phyloP scores from a whole-genome alignment of 306 rosid genomes.

The Lathyrus aphaca region DNA sequence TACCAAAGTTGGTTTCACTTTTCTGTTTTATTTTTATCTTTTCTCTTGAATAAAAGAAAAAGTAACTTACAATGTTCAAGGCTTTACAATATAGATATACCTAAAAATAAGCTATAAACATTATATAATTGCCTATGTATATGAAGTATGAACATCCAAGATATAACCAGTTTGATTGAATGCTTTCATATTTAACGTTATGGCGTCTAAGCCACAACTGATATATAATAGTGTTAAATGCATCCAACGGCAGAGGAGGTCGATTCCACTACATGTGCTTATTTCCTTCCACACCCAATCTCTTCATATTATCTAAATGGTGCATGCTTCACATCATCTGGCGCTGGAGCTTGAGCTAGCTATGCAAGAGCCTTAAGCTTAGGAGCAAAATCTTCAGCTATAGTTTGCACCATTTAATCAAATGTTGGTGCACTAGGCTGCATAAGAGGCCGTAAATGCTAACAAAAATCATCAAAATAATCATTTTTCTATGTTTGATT shows the following conservation, averaged over 20 bases:
- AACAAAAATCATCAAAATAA: too few relatives aligned
- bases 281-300: conserved; percentile 55
- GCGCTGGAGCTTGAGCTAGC: too few relatives aligned
- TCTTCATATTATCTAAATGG: conserved; percentile 43
- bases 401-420: too few relatives aligned
- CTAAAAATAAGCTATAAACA: not conserved
- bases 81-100: too few relatives aligned
- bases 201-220: conserved; percentile 82
- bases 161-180: not conserved
- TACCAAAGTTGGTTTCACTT: conserved; percentile 53
- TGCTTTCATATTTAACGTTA: conserved; percentile 29
- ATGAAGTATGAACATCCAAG: not conserved
- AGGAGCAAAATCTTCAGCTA: too few relatives aligned
- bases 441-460: too few relatives aligned
- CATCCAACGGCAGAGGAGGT: conserved; percentile 58
- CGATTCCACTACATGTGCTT: conserved; percentile 69
- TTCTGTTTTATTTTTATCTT: not conserved
- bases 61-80: not conserved
- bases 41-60: not conserved
- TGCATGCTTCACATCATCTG: too few relatives aligned
- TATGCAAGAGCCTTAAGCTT: too few relatives aligned
- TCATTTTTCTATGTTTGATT: conserved; percentile 18
- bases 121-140: not conserved
- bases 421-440: too few relatives aligned
- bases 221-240: conserved; percentile 70